Evolutionary conservation across 164 flowering plant species (phyloP).

Genomic region (Brasenia schreberi): DNA sequence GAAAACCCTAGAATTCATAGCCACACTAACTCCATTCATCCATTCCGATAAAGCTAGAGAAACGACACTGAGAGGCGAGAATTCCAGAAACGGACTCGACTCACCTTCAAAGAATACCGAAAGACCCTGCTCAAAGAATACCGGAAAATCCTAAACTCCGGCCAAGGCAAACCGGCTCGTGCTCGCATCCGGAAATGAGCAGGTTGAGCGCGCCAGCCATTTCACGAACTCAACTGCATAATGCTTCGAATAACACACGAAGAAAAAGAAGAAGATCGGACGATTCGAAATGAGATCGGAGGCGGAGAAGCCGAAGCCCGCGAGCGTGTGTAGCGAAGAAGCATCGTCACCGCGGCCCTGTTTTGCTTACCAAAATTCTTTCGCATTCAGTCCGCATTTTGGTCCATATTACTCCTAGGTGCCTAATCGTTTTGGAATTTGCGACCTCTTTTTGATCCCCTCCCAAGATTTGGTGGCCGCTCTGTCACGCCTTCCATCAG

Average conservation of each 20-base stretch:
- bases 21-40: too few species aligned
- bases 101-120: slow-evolving; percentile 4
- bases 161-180: not conserved
- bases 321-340: not conserved
- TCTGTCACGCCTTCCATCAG: too few species aligned
- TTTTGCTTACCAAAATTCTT: not conserved
- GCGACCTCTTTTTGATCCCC: too few species aligned
- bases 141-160: not conserved
- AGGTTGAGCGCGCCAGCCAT: slow-evolving; percentile 8
- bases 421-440: too few species aligned
- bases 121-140: not conserved
- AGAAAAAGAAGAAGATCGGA: not conserved
- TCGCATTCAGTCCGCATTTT: not conserved
- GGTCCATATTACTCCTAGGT: too few species aligned
- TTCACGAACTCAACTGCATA: not conserved
- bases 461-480: too few species aligned
- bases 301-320: slow-evolving; percentile 6
- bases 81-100: not conserved
- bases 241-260: not conserved
- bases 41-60: not conserved
- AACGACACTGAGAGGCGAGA: not conserved
- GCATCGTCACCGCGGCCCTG: not conserved
- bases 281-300: not conserved
- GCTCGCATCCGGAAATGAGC: slow-evolving; percentile 1
- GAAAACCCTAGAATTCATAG: too few species aligned